Conservation (phyloP, 2,329 filamentous ascomycete genomes). For the Lojkania enalia region DNA sequence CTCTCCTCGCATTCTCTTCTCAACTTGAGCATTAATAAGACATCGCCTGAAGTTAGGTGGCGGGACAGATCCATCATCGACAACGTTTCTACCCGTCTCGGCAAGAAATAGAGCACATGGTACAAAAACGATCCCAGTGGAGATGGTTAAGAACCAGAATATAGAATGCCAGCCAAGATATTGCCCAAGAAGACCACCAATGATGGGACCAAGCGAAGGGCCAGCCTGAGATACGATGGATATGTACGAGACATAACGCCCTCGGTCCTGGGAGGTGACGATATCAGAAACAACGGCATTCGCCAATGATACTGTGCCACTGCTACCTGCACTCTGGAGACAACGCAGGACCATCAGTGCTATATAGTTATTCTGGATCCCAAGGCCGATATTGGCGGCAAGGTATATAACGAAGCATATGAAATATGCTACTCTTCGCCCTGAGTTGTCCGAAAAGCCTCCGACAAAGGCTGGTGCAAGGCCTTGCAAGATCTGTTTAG, state of each 20-base stretch:
- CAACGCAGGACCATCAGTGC: slow-evolving; percentile 23
- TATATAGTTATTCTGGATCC: slow-evolving; percentile 19
- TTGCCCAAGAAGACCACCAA: slow-evolving; percentile 54
- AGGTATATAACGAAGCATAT: slow-evolving; percentile 33
- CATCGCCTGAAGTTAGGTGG: slow-evolving; percentile 1
- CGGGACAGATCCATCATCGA: slow-evolving; percentile 6
- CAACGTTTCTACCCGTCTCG: slow-evolving; percentile 39
- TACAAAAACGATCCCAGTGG: slow-evolving; percentile 43
- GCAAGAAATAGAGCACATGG: slow-evolving; percentile 42
- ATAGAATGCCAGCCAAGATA: slow-evolving; percentile 56
- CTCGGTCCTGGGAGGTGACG: neutral
- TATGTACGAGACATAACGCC: neutral
- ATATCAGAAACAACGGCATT: neutral
- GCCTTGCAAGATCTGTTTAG: slow-evolving; percentile 44
- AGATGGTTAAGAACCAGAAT: slow-evolving; percentile 59
- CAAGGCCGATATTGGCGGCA: slow-evolving; percentile 24
- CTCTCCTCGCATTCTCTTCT: slow-evolving; percentile 45
- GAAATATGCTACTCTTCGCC: slow-evolving; percentile 53
- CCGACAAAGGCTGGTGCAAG: slow-evolving; percentile 55
- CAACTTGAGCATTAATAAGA: neutral
- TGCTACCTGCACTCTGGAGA: slow-evolving; percentile 37
- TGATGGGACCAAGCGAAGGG: slow-evolving; percentile 50
- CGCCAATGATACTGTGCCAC: slow-evolving; percentile 11
- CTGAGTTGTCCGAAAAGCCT: slow-evolving; percentile 52
- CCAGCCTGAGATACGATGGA: slow-evolving; percentile 9